Base-by-base conservation (phyloP, 2,329 filamentous ascomycete genomes). In the Aspergillus sojae region DNA sequence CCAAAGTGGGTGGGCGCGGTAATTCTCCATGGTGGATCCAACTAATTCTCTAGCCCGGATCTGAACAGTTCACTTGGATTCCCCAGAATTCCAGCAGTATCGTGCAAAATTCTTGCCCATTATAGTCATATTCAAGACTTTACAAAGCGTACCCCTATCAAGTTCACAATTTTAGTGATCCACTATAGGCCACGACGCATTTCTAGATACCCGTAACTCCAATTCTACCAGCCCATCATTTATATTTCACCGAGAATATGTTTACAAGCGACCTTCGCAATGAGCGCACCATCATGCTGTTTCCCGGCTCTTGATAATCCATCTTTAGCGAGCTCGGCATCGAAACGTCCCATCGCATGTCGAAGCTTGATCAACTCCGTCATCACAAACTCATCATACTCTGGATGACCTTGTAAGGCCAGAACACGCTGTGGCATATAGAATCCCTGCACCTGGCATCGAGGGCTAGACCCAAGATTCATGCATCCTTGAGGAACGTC, bases 351-450 rank as follows among this genome's bases (percentile, higher is more conserved):
- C 39, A 45, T 57, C 0, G 62, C 58, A 53, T 75, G 67, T 12
- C 73, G 61, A 1, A 60, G 52, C 34, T 70, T 48, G n/a, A 75
- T 26, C 6, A 76, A 70, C 58, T 77, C 74, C 1, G 76, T 73
- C 66, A 83, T 80, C 60, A 74, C 70, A 34, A 65, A 72, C 26
- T 70, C 71, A 19, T 75, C 79, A 63, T 81, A 83, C 60, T 84
- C 82, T 5, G 82, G 82, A 58, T 84, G 82, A n/a, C 80, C 82
- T 60, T 84, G 82, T 0, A 84, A 76, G 2, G 79, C 78, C 28
- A 84, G 71, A 54, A 81, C 72, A 2, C 69, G 69, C 2, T 73
- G 70, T 2, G 81, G 77, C 6, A 70, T 69, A 67, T 83, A 82
- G 50, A 84, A 73, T 16, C 76, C 80, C 50, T 84, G 82, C 2